Base-by-base conservation (phyloP, 106 monocot genomes). In the Vanilla planifolia region DNA sequence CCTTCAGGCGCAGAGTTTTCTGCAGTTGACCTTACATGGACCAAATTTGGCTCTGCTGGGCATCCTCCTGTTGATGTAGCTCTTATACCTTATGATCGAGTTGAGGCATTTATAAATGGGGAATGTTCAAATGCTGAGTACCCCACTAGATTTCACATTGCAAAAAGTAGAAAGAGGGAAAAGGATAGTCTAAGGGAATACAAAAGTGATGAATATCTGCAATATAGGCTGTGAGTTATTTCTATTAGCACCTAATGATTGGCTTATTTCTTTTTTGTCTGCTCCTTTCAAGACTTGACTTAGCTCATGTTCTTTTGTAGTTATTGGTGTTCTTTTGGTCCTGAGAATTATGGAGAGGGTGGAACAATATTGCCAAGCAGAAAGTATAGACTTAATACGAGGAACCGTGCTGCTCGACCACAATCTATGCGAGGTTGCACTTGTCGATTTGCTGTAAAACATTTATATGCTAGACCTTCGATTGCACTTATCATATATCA, bases 381-480 rank as follows among this genome's bases (percentile, higher is more conserved):
- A 28, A 83, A 75, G 33, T 96, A 96, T 51, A 76, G 90, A 53
- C 86, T 90, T 47, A 96, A 96, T 67, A 96, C 95, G 8, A 80
- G 95, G 65, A 96, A 96, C 35, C 86, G 90, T 59, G 95, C 95
- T 50, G 95, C 95, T 61, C 58, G 86, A 19, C 95, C 95, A 11
- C 95, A 96, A 67, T 96, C 95, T 0, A 96, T 96, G 95, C 86
- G 95, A 34, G 95, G 95, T 29, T 96, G 95, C 75, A 90, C 74
- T 3, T 96, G 95, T 70, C 80, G 89, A 75, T 96, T 96, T 81
- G 69, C 90, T 14, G 71, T 96, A 7, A 96, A 90, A 69, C 78
- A 84, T 2, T 68, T 90, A 11, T 90, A 96, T 73, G 73, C 76
- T 7, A 83, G 90, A 3, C 95, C 95, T 25, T 79, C 95, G 3